Conservation (phyloP, 2,329 filamentous ascomycete species). For the Rhynchosporium graminicola region DNA sequence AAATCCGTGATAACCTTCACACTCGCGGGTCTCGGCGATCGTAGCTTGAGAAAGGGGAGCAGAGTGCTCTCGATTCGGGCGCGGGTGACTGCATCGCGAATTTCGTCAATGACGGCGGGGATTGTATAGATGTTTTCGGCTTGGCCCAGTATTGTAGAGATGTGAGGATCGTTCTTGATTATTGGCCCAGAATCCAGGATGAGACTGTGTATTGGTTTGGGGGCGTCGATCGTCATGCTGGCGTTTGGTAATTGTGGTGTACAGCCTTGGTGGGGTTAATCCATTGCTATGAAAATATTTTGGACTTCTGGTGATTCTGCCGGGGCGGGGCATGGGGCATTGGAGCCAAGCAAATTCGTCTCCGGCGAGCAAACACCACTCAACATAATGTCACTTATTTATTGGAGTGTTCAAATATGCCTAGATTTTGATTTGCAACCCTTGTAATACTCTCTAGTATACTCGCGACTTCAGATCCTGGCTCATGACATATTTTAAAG, state of each 20-base stretch:
- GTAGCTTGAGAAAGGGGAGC: conserved; percentile 78
- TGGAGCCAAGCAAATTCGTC: background rate
- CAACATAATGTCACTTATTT: too few relatives aligned
- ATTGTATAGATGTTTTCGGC: conserved; percentile 80
- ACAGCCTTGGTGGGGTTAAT: conserved; percentile 26
- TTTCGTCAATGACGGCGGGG: conserved; percentile 83
- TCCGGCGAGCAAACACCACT: too few relatives aligned
- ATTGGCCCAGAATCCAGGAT: conserved; percentile 90
- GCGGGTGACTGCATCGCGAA: conserved; percentile 79
- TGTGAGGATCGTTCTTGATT: conserved; percentile 86
- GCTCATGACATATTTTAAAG: too few relatives aligned
- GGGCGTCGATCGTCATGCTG: conserved; percentile 36
- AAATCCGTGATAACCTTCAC: conserved; percentile 81
- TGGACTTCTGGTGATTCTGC: conserved; percentile 1
- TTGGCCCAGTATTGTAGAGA: conserved; percentile 77
- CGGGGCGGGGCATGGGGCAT: background rate
- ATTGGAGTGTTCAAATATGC: too few relatives aligned
- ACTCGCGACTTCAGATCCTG: too few relatives aligned
- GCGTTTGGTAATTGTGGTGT: background rate
- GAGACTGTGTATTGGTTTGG: conserved; percentile 77
- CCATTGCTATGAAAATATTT: conserved; percentile 14
- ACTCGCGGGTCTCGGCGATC: conserved; percentile 73
- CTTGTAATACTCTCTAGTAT: too few relatives aligned
- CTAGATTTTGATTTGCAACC: too few relatives aligned
- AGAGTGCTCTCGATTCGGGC: conserved; percentile 81